A percentile compares a stretch with the other conserved stretches of the same genome.
phyloP scores from a whole-genome alignment of 1,284 basidiomycete genomes.

The Irpex rosettiformis region DNA sequence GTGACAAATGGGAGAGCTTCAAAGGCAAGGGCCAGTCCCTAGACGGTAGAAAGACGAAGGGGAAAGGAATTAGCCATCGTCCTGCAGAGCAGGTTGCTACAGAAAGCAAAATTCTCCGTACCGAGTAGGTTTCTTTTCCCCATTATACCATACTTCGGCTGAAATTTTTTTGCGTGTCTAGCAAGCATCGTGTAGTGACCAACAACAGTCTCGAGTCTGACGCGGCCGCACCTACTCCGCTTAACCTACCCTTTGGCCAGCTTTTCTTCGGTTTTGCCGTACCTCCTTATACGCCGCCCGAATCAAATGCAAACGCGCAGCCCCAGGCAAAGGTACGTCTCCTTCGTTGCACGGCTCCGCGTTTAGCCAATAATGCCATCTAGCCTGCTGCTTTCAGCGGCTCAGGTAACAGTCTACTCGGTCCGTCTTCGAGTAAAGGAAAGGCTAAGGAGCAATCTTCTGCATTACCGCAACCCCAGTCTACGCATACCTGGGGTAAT shows the following conservation, averaged over 20 bases:
- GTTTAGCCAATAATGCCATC: not conserved
- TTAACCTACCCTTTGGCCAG: constrained; percentile 90
- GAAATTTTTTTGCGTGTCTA: constrained; percentile 31
- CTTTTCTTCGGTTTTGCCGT: constrained; percentile 93
- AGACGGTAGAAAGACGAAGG: constrained; percentile 85
- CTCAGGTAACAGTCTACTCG: not conserved
- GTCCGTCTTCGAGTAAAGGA: not conserved
- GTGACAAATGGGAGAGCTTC: constrained; percentile 88
- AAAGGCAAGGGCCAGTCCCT: constrained; percentile 91
- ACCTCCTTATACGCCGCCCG: constrained; percentile 56
- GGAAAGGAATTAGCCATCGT: constrained; percentile 83
- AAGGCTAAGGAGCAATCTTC: not conserved
- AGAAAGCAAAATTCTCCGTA: constrained; percentile 84
- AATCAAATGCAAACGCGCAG: constrained; percentile 13
- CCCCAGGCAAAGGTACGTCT: constrained; percentile 18
- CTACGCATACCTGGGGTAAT: not conserved
- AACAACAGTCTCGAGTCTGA: constrained; percentile 77
- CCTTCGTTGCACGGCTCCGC: not conserved
- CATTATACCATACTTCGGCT: constrained; percentile 10
- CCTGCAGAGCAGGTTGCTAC: constrained; percentile 78
- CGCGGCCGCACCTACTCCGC: constrained; percentile 81
- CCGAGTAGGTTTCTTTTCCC: constrained; percentile 64
- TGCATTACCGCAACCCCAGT: not conserved
- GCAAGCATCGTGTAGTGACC: constrained; percentile 83
- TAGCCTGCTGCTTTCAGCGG: not conserved